A percentile compares a stretch with the other conserved stretches of the same genome.
Evolutionary conservation across 768 basidiomycete species (phyloP).

Genomic region (Lactarius trivialis): DNA sequence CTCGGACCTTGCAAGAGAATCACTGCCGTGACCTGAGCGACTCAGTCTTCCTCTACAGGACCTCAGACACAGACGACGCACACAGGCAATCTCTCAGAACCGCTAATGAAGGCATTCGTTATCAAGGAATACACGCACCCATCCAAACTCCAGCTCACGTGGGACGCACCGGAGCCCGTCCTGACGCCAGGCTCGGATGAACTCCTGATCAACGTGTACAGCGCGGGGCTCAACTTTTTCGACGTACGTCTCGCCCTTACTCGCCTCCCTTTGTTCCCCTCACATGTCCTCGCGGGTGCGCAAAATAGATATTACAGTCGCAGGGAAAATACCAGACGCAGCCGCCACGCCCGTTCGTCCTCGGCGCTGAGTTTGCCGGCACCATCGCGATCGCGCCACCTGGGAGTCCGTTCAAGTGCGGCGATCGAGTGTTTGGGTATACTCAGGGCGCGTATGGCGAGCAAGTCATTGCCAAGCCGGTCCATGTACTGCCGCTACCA

Average conservation of each 20-base stretch:
- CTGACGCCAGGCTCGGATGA: conserved; percentile 30
- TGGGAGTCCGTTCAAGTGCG: conserved; percentile 70
- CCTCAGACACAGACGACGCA: not conserved
- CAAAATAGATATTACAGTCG: conserved; percentile 63
- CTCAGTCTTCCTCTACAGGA: not conserved
- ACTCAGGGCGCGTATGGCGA: conserved; percentile 79
- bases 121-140: conserved; percentile 56
- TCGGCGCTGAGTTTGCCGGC: conserved; percentile 85
- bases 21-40: not conserved
- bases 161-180: conserved; percentile 37
- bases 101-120: conserved; percentile 69
- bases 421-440: conserved; percentile 85
- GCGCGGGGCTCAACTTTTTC: conserved; percentile 48
- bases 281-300: not conserved
- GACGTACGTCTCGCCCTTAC: conserved; percentile 26
- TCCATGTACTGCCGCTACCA: conserved; percentile 58
- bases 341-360: conserved; percentile 77
- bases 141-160: conserved; percentile 33
- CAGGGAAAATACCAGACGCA: conserved; percentile 88
- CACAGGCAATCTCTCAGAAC: not conserved
- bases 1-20: not conserved
- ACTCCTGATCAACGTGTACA: conserved; percentile 48
- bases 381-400: conserved; percentile 75
- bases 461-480: conserved; percentile 50
- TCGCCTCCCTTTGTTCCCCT: not conserved